Conservation (phyloP, 768 basidiomycete species). For the Pleurotus platypus region DNA sequence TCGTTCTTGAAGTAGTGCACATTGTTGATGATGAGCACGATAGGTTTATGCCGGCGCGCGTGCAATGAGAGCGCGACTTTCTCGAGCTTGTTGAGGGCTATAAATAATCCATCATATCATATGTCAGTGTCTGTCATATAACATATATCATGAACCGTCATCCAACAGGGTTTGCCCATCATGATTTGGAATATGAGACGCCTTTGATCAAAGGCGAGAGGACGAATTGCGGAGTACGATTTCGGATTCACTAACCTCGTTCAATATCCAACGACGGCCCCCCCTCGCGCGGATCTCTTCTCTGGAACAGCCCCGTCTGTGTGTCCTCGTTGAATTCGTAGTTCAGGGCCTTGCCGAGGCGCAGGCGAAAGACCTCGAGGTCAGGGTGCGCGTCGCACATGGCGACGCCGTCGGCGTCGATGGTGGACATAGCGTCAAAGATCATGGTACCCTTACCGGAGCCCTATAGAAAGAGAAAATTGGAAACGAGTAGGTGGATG, state of each 20-base stretch:
- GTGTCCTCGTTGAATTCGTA: conserved; percentile 86
- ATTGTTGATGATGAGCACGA: conserved; percentile 83
- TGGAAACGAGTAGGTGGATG: too few species aligned
- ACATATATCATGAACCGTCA: too few species aligned
- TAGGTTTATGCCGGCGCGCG: conserved; percentile 53
- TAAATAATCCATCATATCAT: too few species aligned
- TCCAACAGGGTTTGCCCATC: too few species aligned
- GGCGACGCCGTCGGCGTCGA: conserved; percentile 65
- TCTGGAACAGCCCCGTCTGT: conserved; percentile 75
- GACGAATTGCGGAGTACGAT: too few species aligned
- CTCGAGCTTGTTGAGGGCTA: conserved; percentile 78
- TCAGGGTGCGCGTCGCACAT: conserved; percentile 85
- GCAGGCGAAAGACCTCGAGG: conserved; percentile 80
- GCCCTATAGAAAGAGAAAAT: conserved; percentile 31
- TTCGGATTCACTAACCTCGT: conserved; percentile 43
- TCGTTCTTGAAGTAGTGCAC: conserved; percentile 73
- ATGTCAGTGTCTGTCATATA: too few species aligned
- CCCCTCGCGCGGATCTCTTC: conserved; percentile 81
- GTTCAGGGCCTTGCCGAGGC: conserved; percentile 82
- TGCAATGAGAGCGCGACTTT: conserved; percentile 76
- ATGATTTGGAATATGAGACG: too few species aligned
- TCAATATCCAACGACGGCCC: conserved; percentile 82
- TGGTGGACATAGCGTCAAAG: conserved; percentile 73
- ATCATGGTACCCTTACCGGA: conserved; percentile 83
- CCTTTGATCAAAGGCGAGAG: not conserved